A percentile compares a stretch with the other conserved stretches of the same genome.
phyloP scores from a whole-genome alignment of 116 monocot species.

The Iris pallida region DNA sequence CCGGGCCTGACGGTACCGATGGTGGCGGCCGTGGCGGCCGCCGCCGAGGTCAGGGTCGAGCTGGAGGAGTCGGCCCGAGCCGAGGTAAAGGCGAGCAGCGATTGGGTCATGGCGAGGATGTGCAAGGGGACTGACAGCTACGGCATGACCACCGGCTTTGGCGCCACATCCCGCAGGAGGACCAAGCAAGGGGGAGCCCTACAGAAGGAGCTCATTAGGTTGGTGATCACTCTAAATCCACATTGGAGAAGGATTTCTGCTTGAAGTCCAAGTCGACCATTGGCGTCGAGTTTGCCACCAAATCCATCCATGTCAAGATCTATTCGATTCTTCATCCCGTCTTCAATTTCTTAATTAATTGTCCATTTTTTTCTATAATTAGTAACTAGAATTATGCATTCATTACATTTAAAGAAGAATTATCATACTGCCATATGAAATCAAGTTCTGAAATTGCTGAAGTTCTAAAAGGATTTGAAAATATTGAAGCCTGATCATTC shows the following conservation, averaged over 20 bases:
- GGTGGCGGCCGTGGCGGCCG: constrained; percentile 32
- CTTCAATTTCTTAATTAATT: too few species aligned
- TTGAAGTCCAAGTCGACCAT: too few species aligned
- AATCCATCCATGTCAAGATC: too few species aligned
- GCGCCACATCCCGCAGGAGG: constrained; percentile 60
- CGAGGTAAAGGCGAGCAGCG: constrained; percentile 41
- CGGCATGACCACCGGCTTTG: constrained; percentile 71
- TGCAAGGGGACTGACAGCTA: constrained; percentile 45
- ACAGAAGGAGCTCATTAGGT: constrained; percentile 65
- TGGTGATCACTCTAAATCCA: too few species aligned
- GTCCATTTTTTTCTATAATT: too few species aligned
- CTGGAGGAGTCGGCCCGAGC: constrained; percentile 21
- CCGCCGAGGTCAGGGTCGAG: neutral
- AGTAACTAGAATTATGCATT: too few species aligned
- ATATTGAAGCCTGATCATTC: constrained; percentile 17
- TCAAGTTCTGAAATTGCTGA: constrained; percentile 57
- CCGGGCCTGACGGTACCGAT: constrained; percentile 27
- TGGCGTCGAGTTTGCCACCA: too few species aligned
- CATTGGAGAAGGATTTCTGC: too few species aligned
- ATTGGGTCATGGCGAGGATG: constrained; percentile 52
- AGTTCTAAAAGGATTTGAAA: constrained; percentile 16
- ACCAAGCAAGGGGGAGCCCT: constrained; percentile 47
- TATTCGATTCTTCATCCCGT: too few species aligned
- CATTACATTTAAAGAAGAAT: neutral
- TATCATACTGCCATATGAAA: constrained; percentile 84